phyloP scores from a whole-genome alignment of 2,329 filamentous ascomycete genomes.

The Aureobasidium vineae region DNA sequence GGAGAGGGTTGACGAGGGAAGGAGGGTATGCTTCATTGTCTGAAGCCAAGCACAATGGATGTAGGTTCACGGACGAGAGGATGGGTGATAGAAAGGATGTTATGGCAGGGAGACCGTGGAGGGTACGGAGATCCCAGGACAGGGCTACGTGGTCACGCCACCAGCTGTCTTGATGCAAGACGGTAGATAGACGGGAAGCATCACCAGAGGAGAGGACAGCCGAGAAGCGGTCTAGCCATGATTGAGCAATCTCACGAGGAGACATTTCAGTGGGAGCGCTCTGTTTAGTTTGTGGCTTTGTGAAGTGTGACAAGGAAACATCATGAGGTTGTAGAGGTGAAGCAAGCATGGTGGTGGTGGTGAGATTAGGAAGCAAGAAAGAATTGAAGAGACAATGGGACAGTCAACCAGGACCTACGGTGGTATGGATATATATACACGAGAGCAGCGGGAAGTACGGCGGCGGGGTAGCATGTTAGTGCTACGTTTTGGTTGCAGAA shows the following conservation, averaged over 20 bases:
- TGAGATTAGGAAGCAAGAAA: not conserved
- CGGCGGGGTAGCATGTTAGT: slow-evolving; percentile 17
- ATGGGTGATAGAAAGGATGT: slow-evolving; percentile 41
- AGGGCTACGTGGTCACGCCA: slow-evolving; percentile 61
- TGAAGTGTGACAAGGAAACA: slow-evolving; percentile 4
- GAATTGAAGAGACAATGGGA: not conserved
- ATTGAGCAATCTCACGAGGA: slow-evolving; percentile 33
- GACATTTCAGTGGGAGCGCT: not conserved
- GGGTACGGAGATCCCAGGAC: slow-evolving; percentile 56
- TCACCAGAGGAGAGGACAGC: slow-evolving; percentile 32
- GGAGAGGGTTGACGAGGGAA: slow-evolving; percentile 49
- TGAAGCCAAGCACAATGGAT: slow-evolving; percentile 40
- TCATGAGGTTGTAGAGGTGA: slow-evolving; percentile 10
- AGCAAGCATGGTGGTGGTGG: slow-evolving; percentile 20
- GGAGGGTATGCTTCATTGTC: slow-evolving; percentile 48
- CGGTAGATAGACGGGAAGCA: slow-evolving; percentile 27
- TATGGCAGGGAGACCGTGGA: slow-evolving; percentile 48
- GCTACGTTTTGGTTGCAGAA: not conserved
- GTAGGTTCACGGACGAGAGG: slow-evolving; percentile 44
- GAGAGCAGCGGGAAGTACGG: not conserved
- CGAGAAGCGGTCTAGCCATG: slow-evolving; percentile 37
- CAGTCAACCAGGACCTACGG: not conserved
- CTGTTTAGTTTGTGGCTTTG: not conserved
- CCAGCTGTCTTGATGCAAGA: slow-evolving; percentile 52
- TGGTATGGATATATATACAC: not conserved